phyloP scores from a whole-genome alignment of 2,329 filamentous ascomycete species.

The Sporothrix pseudoabietina region DNA sequence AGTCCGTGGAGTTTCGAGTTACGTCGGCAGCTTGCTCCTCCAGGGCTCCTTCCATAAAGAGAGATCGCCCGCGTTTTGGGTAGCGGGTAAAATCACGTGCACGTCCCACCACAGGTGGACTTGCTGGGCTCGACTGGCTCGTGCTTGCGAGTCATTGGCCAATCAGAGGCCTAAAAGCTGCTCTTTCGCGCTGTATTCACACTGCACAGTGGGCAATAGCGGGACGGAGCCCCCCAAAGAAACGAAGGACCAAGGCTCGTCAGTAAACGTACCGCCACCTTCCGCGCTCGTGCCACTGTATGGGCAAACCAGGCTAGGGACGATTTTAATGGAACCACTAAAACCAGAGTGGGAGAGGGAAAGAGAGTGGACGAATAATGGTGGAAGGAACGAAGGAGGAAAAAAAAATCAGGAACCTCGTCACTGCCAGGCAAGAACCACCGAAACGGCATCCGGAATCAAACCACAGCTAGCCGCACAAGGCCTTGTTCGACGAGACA shows the following conservation, averaged over 20 bases:
- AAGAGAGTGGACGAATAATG: not conserved
- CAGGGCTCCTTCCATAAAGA: slow-evolving; percentile 4
- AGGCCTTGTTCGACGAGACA: slow-evolving; percentile 23
- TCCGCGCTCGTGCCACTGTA: not conserved
- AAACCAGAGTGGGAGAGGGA: not conserved
- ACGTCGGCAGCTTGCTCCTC: slow-evolving; percentile 16
- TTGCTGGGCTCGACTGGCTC: not conserved
- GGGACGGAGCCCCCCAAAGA: slow-evolving; percentile 4
- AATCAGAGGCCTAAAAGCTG: slow-evolving; percentile 26
- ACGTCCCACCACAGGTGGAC: not conserved
- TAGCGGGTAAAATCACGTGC: slow-evolving; percentile 22
- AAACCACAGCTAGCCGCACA: slow-evolving; percentile 23
- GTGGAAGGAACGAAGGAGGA: slow-evolving; percentile 12
- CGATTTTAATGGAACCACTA: slow-evolving; percentile 26
- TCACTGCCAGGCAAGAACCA: slow-evolving; percentile 13
- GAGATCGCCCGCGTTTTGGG: slow-evolving; percentile 8
- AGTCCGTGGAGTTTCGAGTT: slow-evolving; percentile 19
- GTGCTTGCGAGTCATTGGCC: slow-evolving; percentile 24
- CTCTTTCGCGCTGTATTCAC: not conserved
- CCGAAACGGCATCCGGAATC: slow-evolving; percentile 21
- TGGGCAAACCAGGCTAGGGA: slow-evolving; percentile 24
- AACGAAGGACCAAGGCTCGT: not conserved
- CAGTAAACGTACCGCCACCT: slow-evolving; percentile 3
- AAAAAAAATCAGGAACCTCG: slow-evolving; percentile 22
- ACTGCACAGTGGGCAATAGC: slow-evolving; percentile 16